A percentile compares a stretch with the other conserved stretches of the same genome.
phyloP scores from a whole-genome alignment of 306 rosid species.

The Cotoneaster glaucophyllus region DNA sequence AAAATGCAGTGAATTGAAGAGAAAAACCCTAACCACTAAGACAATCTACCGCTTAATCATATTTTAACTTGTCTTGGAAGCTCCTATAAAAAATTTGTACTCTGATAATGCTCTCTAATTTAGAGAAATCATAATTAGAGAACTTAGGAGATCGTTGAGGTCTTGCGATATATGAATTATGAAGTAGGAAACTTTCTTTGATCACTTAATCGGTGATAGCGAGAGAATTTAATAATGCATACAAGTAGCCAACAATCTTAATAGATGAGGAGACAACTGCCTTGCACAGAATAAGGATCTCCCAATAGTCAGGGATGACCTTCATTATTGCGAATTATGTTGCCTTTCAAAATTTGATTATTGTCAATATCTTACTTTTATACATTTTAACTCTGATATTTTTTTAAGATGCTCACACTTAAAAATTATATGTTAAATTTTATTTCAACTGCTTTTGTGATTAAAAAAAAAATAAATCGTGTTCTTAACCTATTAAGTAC shows the following conservation, averaged over 20 bases:
- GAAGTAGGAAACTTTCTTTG: background rate
- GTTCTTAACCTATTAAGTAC: no score
- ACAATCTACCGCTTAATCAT: no score
- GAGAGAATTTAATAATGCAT: background rate
- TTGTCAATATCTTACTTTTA: no score
- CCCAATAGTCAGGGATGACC: constrained; percentile 4
- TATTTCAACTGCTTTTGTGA: no score
- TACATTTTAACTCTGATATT: no score
- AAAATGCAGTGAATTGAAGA: no score
- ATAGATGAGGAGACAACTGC: background rate
- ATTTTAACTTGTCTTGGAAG: no score
- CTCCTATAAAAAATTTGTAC: background rate
- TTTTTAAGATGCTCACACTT: no score
- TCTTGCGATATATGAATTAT: background rate
- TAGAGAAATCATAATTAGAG: background rate
- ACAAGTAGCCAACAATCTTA: background rate
- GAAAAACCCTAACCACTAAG: no score
- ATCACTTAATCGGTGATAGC: background rate
- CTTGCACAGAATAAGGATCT: background rate
- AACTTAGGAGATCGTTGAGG: background rate
- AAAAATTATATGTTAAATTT: no score
- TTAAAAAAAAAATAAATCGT: no score
- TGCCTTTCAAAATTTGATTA: background rate
- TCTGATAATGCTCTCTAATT: background rate
- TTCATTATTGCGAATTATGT: background rate